Evolutionary conservation across 2,329 filamentous ascomycete species (phyloP), one percentile per base, ranked within the genome.

Genomic region (Pseudogymnoascus sp.): DNA sequence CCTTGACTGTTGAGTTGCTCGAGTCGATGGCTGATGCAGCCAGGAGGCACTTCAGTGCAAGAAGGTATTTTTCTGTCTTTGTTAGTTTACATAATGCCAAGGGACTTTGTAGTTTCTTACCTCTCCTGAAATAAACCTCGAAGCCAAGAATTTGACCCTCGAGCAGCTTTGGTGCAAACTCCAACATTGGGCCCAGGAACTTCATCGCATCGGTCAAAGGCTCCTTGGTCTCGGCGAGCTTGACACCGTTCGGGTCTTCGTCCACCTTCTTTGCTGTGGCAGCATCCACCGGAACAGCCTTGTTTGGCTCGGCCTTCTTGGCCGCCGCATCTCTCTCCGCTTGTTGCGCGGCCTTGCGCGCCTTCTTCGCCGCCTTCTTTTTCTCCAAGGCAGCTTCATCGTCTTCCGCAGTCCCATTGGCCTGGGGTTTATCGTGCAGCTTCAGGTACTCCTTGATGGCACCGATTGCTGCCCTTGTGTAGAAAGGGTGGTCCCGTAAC

Each of bases 401-500:
- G 10, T 72, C 71, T 10, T 65, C 67, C 2, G 78, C 80, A 31
- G 80, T 87, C 2, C 84, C 86, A 67, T 90, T 88, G 0, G 80
- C 79, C 63, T 87, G 79, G 0, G 89, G 90, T 67, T 89, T 85
- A 71, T 97, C 93, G 67, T 89, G 81, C 68, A 99, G 82, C 68
- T 86, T 80, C 28, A 96, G 74, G 75, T 97, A 98, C 34, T 96
- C 81, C 66, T 88, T 85, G 66, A 96, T 84, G 5, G 93, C 93
- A 62, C 87, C 86, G 23, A 96, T 79, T 0, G 95, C 93, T 60
- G 91, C 90, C 51, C 92, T 84, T 4, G 89, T 88, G 78, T 90
- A 99, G 79, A 96, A 97, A 1, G 95, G 95, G 75, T 99, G 95
- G 71, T 96, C 90, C 63, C 92, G 88, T 51, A 98, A 78, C 67